phyloP scores from a whole-genome alignment of 2,329 filamentous ascomycete genomes.

The Knufia petricola region DNA sequence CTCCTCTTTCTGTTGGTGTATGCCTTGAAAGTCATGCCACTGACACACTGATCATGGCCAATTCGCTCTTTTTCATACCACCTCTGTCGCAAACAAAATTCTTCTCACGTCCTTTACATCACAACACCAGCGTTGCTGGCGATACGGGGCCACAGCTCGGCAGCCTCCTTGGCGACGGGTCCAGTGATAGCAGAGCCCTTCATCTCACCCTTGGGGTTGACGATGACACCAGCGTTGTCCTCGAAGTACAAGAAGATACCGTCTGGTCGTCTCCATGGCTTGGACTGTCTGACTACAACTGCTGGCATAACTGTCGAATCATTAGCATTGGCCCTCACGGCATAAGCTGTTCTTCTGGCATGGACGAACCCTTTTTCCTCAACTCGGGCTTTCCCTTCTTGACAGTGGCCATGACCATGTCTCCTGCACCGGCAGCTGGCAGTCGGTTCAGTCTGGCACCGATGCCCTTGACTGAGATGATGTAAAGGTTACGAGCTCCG shows the following conservation, averaged over 20 bases:
- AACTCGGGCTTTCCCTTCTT: conserved; percentile 99
- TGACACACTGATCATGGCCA: not conserved
- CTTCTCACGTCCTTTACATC: conserved; percentile 60
- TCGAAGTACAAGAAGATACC: conserved; percentile 99
- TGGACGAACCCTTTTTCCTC: conserved; percentile 67
- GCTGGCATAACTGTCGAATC: conserved; percentile 71
- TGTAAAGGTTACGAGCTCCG: conserved; percentile 96
- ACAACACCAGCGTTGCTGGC: conserved; percentile 99
- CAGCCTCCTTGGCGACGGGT: conserved; percentile 98
- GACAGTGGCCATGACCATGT: conserved; percentile 99
- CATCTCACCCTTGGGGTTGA: conserved; percentile 99
- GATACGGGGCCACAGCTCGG: conserved; percentile 99
- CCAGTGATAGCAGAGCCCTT: conserved; percentile 99
- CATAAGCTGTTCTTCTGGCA: not conserved
- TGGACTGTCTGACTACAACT: conserved; percentile 96
- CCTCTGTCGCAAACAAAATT: not conserved
- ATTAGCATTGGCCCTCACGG: not conserved
- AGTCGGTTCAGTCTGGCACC: conserved; percentile 96
- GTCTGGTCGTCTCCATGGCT: conserved; percentile 98
- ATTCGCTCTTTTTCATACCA: not conserved
- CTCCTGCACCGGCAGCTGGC: conserved; percentile 92
- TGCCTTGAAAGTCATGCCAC: not conserved
- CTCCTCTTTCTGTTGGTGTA: no score
- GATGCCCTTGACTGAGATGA: conserved; percentile 98
- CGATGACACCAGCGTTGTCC: conserved; percentile 99